A percentile compares a stretch with the other conserved stretches of the same genome.
These are phyloP conservation scores for Lipomyces spencermartinsiae DNA, from an alignment of 805 yeast genomes.

Conservation along the genomic window DNA sequence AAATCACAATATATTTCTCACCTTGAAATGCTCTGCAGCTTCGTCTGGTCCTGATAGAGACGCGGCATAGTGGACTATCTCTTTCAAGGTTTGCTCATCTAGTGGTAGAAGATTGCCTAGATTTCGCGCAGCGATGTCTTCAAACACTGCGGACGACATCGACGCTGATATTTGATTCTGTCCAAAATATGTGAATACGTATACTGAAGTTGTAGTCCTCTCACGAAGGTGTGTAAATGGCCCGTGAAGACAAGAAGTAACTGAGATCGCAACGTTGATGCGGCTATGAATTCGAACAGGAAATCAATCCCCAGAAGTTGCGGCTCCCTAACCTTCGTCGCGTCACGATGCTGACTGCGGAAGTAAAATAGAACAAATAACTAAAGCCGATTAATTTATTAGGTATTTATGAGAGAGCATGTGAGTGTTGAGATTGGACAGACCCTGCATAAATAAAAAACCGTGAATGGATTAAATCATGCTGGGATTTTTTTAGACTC, in stretches of 20 bases:
- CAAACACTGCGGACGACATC: conserved; percentile 16
- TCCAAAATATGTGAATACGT: not conserved
- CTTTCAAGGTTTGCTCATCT: conserved; percentile 61
- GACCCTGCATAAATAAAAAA: no score
- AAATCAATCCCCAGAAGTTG: no score
- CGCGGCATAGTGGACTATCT: conserved; percentile 61
- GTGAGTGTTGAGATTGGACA: no score
- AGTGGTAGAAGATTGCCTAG: conserved; percentile 55
- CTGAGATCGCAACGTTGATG: not conserved
- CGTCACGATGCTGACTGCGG: no score
- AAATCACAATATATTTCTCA: not conserved
- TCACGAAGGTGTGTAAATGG: not conserved
- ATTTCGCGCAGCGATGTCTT: conserved; percentile 22
- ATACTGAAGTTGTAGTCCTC: not conserved
- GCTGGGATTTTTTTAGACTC: no score
- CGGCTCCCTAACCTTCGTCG: no score
- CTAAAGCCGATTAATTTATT: no score
- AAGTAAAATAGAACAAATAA: no score
- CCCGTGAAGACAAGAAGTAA: not conserved
- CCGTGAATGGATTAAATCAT: no score
- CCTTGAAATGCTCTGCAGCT: conserved; percentile 57
- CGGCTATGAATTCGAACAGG: not conserved
- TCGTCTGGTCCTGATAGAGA: conserved; percentile 55
- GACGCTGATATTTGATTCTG: not conserved
- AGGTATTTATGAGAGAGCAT: no score